Evolutionary conservation across 768 basidiomycete species (phyloP).

Genomic region (Hydnum rufescens): DNA sequence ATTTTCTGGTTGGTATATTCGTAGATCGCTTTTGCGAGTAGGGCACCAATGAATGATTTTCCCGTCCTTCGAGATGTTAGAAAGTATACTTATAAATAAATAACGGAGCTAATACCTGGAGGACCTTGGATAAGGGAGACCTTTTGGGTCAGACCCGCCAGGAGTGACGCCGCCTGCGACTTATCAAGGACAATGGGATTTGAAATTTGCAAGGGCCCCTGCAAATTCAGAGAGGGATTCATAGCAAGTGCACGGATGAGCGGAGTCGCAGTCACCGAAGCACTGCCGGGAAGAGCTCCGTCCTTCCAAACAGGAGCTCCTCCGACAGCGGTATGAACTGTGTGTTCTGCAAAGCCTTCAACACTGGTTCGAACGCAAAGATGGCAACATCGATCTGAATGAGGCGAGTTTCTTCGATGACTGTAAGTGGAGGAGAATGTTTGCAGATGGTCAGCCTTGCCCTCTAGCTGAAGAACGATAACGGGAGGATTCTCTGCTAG

Average conservation of each 20-base stretch:
- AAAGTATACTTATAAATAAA: not conserved
- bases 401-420: slow-evolving; percentile 22
- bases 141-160: slow-evolving; percentile 33
- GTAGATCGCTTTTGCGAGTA: slow-evolving; percentile 41
- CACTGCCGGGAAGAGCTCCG: too few species aligned
- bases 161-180: slow-evolving; percentile 27
- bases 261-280: too few species aligned
- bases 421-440: slow-evolving; percentile 25
- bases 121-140: slow-evolving; percentile 52
- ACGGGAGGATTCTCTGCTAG: slow-evolving; percentile 29
- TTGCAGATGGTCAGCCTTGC: slow-evolving; percentile 19
- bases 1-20: slow-evolving; percentile 29
- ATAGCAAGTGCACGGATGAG: too few species aligned
- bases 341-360: slow-evolving; percentile 36
- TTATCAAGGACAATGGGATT: slow-evolving; percentile 28
- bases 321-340: too few species aligned
- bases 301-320: slow-evolving; percentile 23
- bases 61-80: slow-evolving; percentile 63
- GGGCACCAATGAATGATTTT: slow-evolving; percentile 52
- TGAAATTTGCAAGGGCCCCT: too few species aligned
- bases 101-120: slow-evolving; percentile 30
- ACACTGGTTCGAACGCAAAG: slow-evolving; percentile 42
- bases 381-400: slow-evolving; percentile 40
- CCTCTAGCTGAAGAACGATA: slow-evolving; percentile 35
- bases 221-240: too few species aligned